A percentile compares a stretch with the other conserved stretches of the same genome.
Evolutionary conservation across 345 rosid species (phyloP).

Genomic region (Crucihimalaya himalaica): DNA sequence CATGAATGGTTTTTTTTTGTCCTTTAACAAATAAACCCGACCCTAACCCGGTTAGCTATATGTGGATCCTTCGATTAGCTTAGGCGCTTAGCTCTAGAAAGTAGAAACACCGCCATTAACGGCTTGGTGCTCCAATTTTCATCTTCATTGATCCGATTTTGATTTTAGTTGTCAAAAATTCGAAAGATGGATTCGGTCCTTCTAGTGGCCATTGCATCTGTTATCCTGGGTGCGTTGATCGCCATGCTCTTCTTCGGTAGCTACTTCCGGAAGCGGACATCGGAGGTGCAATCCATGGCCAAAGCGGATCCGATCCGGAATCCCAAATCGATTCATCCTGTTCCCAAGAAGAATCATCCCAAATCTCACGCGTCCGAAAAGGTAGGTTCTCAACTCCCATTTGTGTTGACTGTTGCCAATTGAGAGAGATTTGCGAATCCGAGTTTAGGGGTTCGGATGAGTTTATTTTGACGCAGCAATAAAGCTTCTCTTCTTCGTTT

Average conservation of each 20-base stretch:
- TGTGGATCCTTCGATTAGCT: background rate
- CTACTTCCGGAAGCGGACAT: constrained; percentile 74
- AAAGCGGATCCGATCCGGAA: constrained; percentile 63
- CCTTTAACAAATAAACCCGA: background rate
- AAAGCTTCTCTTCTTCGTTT: background rate
- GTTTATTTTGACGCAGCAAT: constrained; percentile 1
- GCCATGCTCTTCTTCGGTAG: constrained; percentile 70
- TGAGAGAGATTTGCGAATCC: background rate
- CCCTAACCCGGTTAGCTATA: background rate
- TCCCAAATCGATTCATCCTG: constrained; percentile 46
- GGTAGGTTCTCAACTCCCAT: constrained; percentile 22
- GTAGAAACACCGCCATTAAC: constrained; percentile 24
- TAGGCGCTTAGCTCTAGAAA: background rate
- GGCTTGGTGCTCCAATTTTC: background rate
- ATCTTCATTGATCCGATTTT: constrained; percentile 19
- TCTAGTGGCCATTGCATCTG: constrained; percentile 51
- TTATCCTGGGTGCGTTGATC: constrained; percentile 66
- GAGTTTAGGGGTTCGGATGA: constrained; percentile 21
- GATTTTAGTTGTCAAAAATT: background rate
- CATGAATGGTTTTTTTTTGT: background rate
- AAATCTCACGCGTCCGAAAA: constrained; percentile 74
- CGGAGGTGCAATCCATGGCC: constrained; percentile 74
- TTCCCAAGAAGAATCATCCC: constrained; percentile 59
- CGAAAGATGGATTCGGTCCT: constrained; percentile 64
- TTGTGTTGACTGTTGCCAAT: background rate